Conservation (phyloP, 148 eudicot species). For the Fallopia convolvulus region DNA sequence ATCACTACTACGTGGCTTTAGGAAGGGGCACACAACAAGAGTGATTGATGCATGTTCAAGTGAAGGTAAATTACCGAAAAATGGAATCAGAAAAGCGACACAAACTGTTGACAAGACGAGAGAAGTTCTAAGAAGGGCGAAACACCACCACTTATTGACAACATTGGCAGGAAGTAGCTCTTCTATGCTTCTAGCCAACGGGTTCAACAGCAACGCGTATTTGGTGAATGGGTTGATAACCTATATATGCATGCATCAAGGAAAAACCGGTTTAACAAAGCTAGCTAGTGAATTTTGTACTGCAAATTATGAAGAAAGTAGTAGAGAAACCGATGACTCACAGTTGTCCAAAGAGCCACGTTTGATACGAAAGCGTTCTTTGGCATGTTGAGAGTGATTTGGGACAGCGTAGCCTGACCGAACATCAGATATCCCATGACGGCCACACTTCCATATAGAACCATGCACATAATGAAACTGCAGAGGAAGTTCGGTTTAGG, state of each 20-base stretch:
- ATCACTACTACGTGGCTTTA: background rate
- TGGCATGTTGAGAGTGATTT: slow-evolving; percentile 88
- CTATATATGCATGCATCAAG: background rate
- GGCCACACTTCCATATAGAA: slow-evolving; percentile 74
- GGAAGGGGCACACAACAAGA: background rate
- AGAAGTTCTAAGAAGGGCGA: slow-evolving; percentile 37
- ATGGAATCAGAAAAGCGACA: slow-evolving; percentile 64
- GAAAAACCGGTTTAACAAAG: background rate
- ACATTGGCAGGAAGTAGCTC: slow-evolving; percentile 46
- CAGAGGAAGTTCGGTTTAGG: slow-evolving; percentile 14
- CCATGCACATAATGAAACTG: slow-evolving; percentile 67
- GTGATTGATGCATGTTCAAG: background rate
- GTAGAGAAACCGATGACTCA: slow-evolving; percentile 24
- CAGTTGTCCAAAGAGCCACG: slow-evolving; percentile 83
- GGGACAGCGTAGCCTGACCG: slow-evolving; percentile 63
- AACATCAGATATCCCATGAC: slow-evolving; percentile 82
- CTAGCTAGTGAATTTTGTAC: background rate
- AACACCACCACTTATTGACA: slow-evolving; percentile 36
- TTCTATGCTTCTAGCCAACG: slow-evolving; percentile 66
- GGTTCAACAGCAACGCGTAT: slow-evolving; percentile 64
- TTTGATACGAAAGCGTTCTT: slow-evolving; percentile 42
- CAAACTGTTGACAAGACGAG: slow-evolving; percentile 58
- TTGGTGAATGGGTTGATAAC: slow-evolving; percentile 21
- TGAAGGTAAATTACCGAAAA: slow-evolving; percentile 36
- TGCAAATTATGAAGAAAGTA: background rate